Percentiles rank a stretch among this genome's conserved stretches.
Conservation (phyloP, 768 basidiomycete species). For the Leccinum arenicola region DNA sequence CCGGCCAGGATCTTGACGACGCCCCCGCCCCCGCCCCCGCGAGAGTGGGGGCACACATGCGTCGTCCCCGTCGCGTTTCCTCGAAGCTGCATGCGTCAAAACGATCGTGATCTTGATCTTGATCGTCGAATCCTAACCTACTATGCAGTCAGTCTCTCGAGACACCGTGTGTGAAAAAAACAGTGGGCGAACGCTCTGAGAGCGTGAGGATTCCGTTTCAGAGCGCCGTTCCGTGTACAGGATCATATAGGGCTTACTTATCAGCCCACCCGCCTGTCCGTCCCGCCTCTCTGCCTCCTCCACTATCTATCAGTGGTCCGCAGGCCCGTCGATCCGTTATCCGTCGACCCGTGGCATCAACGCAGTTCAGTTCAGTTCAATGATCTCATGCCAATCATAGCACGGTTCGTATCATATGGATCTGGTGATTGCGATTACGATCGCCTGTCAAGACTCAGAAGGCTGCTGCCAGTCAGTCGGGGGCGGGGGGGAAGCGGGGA, state of each 20-base stretch:
- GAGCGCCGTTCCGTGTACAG: neutral
- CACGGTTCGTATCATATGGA: neutral
- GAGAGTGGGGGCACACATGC: neutral
- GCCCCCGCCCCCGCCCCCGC: neutral
- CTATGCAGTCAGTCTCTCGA: neutral
- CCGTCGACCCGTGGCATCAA: neutral
- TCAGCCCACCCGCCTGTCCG: neutral
- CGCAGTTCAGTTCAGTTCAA: neutral
- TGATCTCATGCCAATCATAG: neutral
- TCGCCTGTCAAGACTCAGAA: neutral
- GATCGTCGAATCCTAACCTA: neutral
- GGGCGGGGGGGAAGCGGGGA: neutral
- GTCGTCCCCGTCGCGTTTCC: neutral
- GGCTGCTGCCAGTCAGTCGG: neutral
- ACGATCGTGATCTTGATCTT: neutral
- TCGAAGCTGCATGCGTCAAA: neutral
- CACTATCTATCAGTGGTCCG: neutral
- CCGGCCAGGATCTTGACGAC: constrained; percentile 37
- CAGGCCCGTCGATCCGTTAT: neutral
- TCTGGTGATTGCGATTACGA: neutral
- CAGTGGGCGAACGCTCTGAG: neutral
- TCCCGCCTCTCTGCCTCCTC: neutral
- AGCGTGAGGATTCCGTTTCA: neutral
- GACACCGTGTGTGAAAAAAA: neutral
- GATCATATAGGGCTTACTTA: neutral